Percentiles rank a stretch among this genome's conserved stretches.
These are phyloP conservation scores for Nigrospora osmanthi DNA, from an alignment of 2,329 filamentous ascomycete species.

Conservation along the genomic window DNA sequence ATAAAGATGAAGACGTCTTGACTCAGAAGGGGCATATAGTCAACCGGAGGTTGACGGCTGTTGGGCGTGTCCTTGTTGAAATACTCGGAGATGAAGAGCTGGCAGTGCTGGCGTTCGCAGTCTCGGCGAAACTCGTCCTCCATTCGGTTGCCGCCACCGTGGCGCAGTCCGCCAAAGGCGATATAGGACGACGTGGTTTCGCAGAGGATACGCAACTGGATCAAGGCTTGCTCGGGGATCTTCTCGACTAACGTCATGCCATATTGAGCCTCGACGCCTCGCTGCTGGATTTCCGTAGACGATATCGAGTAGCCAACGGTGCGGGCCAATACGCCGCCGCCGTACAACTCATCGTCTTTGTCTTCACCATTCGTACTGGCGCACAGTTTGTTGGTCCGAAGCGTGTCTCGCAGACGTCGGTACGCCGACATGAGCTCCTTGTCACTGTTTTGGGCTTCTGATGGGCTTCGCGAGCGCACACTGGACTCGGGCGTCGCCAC, in stretches of 20 bases:
- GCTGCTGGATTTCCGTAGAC: conserved; percentile 83
- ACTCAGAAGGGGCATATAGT: conserved; percentile 51
- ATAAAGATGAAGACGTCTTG: conserved; percentile 75
- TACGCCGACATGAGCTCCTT: conserved; percentile 54
- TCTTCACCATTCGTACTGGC: conserved; percentile 16
- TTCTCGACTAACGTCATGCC: conserved; percentile 73
- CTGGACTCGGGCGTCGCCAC: conserved; percentile 26
- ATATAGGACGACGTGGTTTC: conserved; percentile 86
- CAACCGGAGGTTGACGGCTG: conserved; percentile 32
- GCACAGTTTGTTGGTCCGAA: conserved; percentile 45
- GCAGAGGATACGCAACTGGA: conserved; percentile 78
- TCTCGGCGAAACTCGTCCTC: conserved; percentile 59
- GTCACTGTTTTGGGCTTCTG: conserved; percentile 30
- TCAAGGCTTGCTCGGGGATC: conserved; percentile 75
- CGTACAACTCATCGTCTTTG: conserved; percentile 36
- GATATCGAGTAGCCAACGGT: conserved; percentile 79
- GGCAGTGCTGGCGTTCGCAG: conserved; percentile 64
- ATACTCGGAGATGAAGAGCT: conserved; percentile 62
- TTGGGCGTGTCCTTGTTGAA: conserved; percentile 32
- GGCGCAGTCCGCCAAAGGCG: conserved; percentile 62
- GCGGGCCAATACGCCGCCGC: conserved; percentile 53
- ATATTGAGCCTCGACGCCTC: conserved; percentile 68
- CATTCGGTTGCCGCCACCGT: conserved; percentile 51
- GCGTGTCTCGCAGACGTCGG: conserved; percentile 49
- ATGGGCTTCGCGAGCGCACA: conserved; percentile 20